These are phyloP conservation scores for Globisporangium nunn DNA, from an alignment of 352 stramenopile species.

Conservation along the genomic window DNA sequence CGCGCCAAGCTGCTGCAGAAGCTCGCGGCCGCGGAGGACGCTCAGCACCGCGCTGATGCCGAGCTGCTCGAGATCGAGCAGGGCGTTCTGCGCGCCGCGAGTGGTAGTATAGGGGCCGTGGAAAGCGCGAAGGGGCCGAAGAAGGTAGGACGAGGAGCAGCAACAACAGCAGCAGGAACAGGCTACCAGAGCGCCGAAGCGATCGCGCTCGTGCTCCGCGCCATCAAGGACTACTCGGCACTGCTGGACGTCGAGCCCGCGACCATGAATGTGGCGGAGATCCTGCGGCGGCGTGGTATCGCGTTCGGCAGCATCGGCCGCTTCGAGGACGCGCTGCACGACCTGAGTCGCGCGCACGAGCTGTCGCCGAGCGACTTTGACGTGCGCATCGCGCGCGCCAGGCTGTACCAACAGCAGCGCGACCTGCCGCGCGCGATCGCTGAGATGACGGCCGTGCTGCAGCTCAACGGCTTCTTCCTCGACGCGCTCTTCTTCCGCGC, in stretches of 20 bases:
- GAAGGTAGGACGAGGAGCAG: background rate
- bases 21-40: constrained; percentile 47
- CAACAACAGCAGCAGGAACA: constrained; percentile 7
- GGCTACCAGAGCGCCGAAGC: constrained; percentile 28
- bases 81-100: constrained; percentile 9
- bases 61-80: constrained; percentile 40
- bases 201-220: constrained; percentile 33
- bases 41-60: constrained; percentile 32
- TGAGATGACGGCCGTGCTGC: constrained; percentile 47
- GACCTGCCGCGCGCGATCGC: constrained; percentile 34
- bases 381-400: constrained; percentile 48
- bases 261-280: constrained; percentile 22
- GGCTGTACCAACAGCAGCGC: constrained; percentile 36
- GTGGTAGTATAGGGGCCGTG: background rate
- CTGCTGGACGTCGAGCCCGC: constrained; percentile 37
- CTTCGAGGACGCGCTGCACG: constrained; percentile 41
- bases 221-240: constrained; percentile 53
- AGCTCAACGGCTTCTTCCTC: constrained; percentile 66
- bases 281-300: constrained; percentile 40
- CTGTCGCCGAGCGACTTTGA: constrained; percentile 53
- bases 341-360: constrained; percentile 39
- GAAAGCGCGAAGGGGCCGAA: constrained; percentile 2
- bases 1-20: constrained; percentile 44
- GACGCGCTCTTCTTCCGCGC: constrained; percentile 60
- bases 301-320: constrained; percentile 34